Conservation (phyloP, 345 rosid genomes). For the Hibiscus tridactylites region DNA sequence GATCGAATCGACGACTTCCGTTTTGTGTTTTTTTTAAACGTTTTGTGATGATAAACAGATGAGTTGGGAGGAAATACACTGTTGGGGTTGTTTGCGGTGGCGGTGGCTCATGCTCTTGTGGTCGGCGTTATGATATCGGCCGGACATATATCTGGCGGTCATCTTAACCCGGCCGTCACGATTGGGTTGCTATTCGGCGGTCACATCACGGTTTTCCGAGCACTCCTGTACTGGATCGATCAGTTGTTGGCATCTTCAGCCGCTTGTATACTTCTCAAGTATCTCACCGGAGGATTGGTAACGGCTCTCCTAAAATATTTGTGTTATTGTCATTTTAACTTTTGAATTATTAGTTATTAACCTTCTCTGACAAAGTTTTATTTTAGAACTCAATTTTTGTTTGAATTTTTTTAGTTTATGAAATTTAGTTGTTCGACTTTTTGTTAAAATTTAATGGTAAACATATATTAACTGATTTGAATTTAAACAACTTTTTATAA, state of each 20-base stretch:
- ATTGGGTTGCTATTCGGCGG: slow-evolving; percentile 75
- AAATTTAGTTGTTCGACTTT: no score
- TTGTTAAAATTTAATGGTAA: no score
- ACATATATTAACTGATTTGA: no score
- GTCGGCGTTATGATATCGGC: slow-evolving; percentile 83
- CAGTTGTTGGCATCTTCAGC: slow-evolving; percentile 70
- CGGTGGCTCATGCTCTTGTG: slow-evolving; percentile 76
- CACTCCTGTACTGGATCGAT: slow-evolving; percentile 62
- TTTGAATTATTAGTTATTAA: no score
- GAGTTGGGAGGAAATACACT: slow-evolving; percentile 36
- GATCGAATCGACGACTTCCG: no score
- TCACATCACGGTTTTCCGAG: slow-evolving; percentile 62
- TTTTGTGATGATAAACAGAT: slow-evolving; percentile 26
- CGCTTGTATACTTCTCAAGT: slow-evolving; percentile 73
- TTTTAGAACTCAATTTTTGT: no score
- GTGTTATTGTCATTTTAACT: no score
- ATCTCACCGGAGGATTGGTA: slow-evolving; percentile 88
- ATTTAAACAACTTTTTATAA: no score
- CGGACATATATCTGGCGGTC: slow-evolving; percentile 90
- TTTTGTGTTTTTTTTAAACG: neutral
- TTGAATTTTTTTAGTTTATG: no score
- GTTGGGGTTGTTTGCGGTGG: slow-evolving; percentile 59
- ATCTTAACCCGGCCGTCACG: slow-evolving; percentile 90
- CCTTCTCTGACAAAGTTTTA: no score
- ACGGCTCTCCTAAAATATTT: neutral